phyloP scores from a whole-genome alignment of 2,329 filamentous ascomycete species.

The Paraphaeosphaeria sporulosa region DNA sequence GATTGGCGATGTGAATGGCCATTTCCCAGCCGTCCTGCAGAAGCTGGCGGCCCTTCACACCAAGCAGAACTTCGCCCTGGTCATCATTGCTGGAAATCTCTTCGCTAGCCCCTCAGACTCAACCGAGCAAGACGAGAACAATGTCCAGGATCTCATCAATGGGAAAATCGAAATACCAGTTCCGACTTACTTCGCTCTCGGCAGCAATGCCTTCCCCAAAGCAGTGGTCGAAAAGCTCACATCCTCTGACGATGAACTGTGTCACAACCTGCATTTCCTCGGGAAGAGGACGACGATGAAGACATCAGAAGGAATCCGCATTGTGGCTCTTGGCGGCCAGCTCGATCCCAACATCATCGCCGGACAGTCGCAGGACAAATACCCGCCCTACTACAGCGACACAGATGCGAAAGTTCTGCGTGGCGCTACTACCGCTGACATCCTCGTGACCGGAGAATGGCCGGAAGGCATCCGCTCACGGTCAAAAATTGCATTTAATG shows the following conservation, averaged over 20 bases:
- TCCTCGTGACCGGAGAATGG: constrained; percentile 88
- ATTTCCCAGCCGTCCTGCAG: constrained; percentile 75
- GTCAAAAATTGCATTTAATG: constrained; percentile 68
- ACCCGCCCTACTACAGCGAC: constrained; percentile 78
- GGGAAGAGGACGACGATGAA: constrained; percentile 85
- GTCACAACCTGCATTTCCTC: constrained; percentile 88
- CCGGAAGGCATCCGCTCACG: constrained; percentile 74
- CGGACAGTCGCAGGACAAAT: constrained; percentile 73
- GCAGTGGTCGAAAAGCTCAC: constrained; percentile 76
- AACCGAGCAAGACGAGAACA: constrained; percentile 63
- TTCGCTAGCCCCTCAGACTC: constrained; percentile 65
- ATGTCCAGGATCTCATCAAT: constrained; percentile 69
- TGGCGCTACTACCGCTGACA: constrained; percentile 81
- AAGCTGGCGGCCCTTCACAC: constrained; percentile 82
- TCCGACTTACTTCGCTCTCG: constrained; percentile 90
- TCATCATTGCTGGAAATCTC: constrained; percentile 83
- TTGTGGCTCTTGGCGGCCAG: constrained; percentile 83
- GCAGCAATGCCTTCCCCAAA: constrained; percentile 73
- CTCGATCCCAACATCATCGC: constrained; percentile 68
- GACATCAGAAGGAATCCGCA: constrained; percentile 85
- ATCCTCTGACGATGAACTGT: constrained; percentile 73
- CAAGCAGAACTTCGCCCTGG: constrained; percentile 89
- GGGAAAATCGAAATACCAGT: constrained; percentile 79
- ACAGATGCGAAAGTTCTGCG: constrained; percentile 78
- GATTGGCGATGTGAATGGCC: constrained; percentile 82